Evolutionary conservation across 2,329 filamentous ascomycete genomes (phyloP).

Genomic region (Chaetomiaceae sp.): DNA sequence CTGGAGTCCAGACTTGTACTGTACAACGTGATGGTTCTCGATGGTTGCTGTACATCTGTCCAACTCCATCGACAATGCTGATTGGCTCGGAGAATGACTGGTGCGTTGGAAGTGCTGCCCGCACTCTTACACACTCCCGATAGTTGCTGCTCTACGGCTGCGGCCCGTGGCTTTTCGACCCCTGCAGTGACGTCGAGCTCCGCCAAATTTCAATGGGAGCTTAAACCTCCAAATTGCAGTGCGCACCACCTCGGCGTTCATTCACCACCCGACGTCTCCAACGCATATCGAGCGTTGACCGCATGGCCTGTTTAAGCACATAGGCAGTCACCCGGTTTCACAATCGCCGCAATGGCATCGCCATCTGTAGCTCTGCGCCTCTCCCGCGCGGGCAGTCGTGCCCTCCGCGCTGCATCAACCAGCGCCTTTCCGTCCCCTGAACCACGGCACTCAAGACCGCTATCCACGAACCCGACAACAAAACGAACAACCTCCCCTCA

Average conservation of each 20-base stretch:
- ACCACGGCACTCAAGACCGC: not conserved
- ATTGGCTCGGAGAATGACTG: too few species aligned
- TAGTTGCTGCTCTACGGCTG: not conserved
- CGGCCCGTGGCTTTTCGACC: conserved; percentile 1
- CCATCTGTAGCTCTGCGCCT: conserved; percentile 5
- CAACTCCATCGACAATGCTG: too few species aligned
- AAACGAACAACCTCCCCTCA: not conserved
- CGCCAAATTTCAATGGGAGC: conserved; percentile 14
- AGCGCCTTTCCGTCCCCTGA: not conserved
- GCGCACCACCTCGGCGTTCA: too few species aligned
- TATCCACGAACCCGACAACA: not conserved
- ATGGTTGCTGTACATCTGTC: too few species aligned
- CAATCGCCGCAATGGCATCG: conserved; percentile 7
- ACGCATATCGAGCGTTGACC: too few species aligned
- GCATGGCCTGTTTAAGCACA: not conserved
- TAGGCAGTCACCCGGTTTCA: not conserved
- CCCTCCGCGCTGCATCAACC: not conserved
- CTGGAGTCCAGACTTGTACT: too few species aligned
- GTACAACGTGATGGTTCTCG: too few species aligned
- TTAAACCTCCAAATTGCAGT: too few species aligned
- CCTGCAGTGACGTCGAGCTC: conserved; percentile 21
- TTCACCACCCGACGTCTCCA: too few species aligned
- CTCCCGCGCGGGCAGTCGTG: not conserved
- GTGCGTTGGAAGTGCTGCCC: too few species aligned
- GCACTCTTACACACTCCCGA: too few species aligned